A percentile compares a stretch with the other conserved stretches of the same genome.
Evolutionary conservation across 1,284 basidiomycete genomes (phyloP).

Genomic region (Taiwanofungus camphoratus): DNA sequence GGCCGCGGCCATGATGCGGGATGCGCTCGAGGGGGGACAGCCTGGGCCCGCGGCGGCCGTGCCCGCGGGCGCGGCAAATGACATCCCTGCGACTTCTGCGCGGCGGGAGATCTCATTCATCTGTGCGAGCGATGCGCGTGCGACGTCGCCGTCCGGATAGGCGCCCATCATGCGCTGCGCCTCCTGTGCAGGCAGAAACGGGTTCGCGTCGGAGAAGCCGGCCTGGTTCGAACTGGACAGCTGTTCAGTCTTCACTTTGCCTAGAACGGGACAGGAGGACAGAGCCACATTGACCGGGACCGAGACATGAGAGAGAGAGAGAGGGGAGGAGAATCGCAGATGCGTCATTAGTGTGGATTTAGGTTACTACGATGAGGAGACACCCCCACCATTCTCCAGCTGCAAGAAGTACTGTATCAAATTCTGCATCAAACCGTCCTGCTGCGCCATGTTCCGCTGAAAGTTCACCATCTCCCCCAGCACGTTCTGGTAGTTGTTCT

Average conservation of each 20-base stretch:
- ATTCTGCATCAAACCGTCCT: constrained; percentile 81
- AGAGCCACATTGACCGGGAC: not conserved
- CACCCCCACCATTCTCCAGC: constrained; percentile 53
- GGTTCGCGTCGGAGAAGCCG: constrained; percentile 30
- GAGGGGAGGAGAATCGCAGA: constrained; percentile 10
- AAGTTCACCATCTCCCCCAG: constrained; percentile 80
- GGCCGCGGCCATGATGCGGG: constrained; percentile 29
- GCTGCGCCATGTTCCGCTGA: constrained; percentile 80
- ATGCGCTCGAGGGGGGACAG: constrained; percentile 24
- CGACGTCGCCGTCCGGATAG: constrained; percentile 50
- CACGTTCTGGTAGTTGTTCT: constrained; percentile 73
- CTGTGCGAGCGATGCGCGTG: constrained; percentile 57
- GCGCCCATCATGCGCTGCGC: constrained; percentile 52
- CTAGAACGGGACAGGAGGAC: constrained; percentile 14
- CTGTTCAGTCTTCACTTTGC: constrained; percentile 25
- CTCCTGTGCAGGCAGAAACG: constrained; percentile 56
- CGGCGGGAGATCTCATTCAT: constrained; percentile 72
- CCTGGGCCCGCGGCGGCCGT: constrained; percentile 1
- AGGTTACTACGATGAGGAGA: constrained; percentile 19
- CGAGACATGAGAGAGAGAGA: constrained; percentile 10
- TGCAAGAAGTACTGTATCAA: constrained; percentile 79
- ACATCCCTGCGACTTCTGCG: constrained; percentile 39
- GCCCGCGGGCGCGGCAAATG: constrained; percentile 27
- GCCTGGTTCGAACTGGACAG: constrained; percentile 17
- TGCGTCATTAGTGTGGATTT: constrained; percentile 19